Evolutionary conservation across 208 protist species (phyloP), one percentile per base, ranked within the genome.

Genomic region (Crithidia sp.): DNA sequence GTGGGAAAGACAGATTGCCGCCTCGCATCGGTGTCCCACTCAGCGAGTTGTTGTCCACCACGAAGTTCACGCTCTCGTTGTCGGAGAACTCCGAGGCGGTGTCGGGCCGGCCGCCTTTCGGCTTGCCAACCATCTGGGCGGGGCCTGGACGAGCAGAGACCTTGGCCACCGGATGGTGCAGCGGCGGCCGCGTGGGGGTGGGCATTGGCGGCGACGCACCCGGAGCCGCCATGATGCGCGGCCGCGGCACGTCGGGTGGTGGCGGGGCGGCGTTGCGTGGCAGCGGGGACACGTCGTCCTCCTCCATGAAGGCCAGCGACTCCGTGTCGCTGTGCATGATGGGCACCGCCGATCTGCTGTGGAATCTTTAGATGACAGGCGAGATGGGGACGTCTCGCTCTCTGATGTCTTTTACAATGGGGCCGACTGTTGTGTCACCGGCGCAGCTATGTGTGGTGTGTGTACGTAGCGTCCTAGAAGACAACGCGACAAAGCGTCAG

Each of bases 301-400:
- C 76, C 54, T 87, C 87, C 53, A 77, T 56, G 50, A 91, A 91
- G 12, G 73, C 60, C 56, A 91, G 47, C 5, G 87, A 91, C 58
- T 89, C 83, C 37, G 43, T 77, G 59, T 89, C 87, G 61, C 81
- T 88, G 60, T 79, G 80, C 70, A 76, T 78, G 5, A 40, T 57
- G 53, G 60, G 67, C 17, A 60, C 44, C 66, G 40, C 37, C 1
- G 13, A 36, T 28, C 28, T 19, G 57, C 36, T 56, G 52, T 62
- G 57, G 57, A 66, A 76, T 41, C 6, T 37, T 61, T 43, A 12
- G 39, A 43, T n/a, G 56, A 28, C 28, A 28, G 28, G 28, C 28
- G 28, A 28, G 28, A 28, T 28, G 28, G 28, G 28, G 28, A 1
- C 28, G 28, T 28, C 28, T 28, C 28, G 28, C 28, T 28, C 28